Conservation (phyloP, 1,139 yeast genomes). For the Debaryomyces udenii region DNA sequence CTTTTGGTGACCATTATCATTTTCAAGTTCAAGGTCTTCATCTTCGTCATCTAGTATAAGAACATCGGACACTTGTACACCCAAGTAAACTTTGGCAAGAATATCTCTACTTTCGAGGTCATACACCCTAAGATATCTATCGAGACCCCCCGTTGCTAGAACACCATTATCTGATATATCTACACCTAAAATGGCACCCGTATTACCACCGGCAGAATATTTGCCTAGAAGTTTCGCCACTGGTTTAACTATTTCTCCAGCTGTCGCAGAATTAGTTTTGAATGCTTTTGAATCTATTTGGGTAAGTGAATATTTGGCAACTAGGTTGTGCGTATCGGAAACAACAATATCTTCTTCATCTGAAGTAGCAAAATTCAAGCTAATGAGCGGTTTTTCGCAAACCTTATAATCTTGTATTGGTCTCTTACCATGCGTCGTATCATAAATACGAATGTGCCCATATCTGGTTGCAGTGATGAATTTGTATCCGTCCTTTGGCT, state of each 20-base stretch:
- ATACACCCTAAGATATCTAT: constrained; percentile 80
- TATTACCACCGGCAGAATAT: constrained; percentile 46
- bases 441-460: constrained; percentile 69
- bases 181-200: constrained; percentile 47
- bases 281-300: constrained; percentile 41
- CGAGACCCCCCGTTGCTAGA: constrained; percentile 74
- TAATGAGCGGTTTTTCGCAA: constrained; percentile 50
- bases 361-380: constrained; percentile 36
- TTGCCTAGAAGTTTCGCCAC: constrained; percentile 46
- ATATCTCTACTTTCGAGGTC: constrained; percentile 59
- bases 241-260: constrained; percentile 44
- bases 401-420: constrained; percentile 57
- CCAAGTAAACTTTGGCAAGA: constrained; percentile 72
- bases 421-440: constrained; percentile 59
- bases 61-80: constrained; percentile 69
- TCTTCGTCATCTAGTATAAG: constrained; percentile 54
- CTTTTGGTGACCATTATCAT: constrained; percentile 24
- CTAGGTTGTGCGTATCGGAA: constrained; percentile 59
- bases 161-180: constrained; percentile 29
- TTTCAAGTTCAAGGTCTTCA: constrained; percentile 27
- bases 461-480: constrained; percentile 67
- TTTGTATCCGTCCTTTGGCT: constrained; percentile 35
- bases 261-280: constrained; percentile 46
- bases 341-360: constrained; percentile 46
- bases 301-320: constrained; percentile 54